Evolutionary conservation across 495 filamentous ascomycete genomes (phyloP).

Genomic region (Annulohypoxylon bovei): DNA sequence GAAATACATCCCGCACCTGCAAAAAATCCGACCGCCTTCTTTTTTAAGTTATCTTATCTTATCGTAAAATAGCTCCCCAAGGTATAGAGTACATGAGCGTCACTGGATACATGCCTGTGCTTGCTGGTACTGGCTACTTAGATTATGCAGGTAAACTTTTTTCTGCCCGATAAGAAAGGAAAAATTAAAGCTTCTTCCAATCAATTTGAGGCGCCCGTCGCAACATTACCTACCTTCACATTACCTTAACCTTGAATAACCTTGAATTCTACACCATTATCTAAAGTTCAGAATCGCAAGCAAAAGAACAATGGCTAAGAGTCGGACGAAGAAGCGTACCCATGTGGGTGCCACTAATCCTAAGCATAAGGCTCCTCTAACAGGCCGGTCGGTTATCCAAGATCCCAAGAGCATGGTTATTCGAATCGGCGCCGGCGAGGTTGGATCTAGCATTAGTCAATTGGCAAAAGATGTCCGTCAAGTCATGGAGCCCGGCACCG

Average conservation of each 20-base stretch:
- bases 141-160: neutral
- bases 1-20: conserved; percentile 29
- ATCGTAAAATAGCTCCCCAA: neutral
- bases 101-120: no score
- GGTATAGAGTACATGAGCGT: conserved; percentile 24
- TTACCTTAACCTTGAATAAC: neutral
- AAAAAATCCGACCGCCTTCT: conserved; percentile 37
- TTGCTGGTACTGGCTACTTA: neutral
- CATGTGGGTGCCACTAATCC: conserved; percentile 77
- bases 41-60: conserved; percentile 26
- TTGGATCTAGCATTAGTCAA: conserved; percentile 90
- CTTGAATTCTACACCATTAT: neutral
- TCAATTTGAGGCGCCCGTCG: neutral
- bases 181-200: conserved; percentile 32
- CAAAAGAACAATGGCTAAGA: conserved; percentile 72
- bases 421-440: conserved; percentile 91
- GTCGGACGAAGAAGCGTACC: conserved; percentile 88
- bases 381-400: conserved; percentile 55
- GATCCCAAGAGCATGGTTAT: conserved; percentile 98
- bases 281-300: neutral
- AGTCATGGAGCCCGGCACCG: conserved; percentile 97
- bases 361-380: conserved; percentile 47
- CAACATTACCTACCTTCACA: neutral
- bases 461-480: conserved; percentile 88
- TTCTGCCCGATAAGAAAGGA: conserved; percentile 33